Percentiles rank a stretch among this genome's conserved stretches.
Conservation (phyloP, 2,329 filamentous ascomycete genomes). For the Ceratocystis lukuohia region DNA sequence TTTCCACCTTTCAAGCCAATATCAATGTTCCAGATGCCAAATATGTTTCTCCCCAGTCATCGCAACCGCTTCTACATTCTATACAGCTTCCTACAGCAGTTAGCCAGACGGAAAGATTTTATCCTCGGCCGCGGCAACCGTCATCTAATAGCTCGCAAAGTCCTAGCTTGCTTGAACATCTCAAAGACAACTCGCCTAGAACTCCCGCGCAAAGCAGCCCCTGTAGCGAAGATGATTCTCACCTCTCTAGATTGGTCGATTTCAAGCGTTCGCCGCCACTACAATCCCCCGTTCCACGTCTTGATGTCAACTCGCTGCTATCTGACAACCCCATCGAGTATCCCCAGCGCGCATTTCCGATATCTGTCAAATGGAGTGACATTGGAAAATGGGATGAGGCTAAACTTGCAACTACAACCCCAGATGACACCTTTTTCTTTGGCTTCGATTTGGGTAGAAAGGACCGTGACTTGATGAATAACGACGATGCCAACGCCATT, state of each 20-base stretch:
- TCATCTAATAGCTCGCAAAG: conserved; percentile 13
- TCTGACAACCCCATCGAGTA: conserved; percentile 32
- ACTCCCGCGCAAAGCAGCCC: conserved; percentile 31
- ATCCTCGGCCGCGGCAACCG: conserved; percentile 1
- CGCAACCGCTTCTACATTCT: neutral
- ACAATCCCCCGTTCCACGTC: conserved; percentile 26
- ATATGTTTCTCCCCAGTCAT: neutral
- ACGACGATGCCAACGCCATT: conserved; percentile 58
- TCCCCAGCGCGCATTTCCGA: conserved; percentile 10
- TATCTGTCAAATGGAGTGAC: conserved; percentile 10
- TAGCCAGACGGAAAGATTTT: neutral
- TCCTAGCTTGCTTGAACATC: neutral
- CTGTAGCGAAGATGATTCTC: conserved; percentile 29
- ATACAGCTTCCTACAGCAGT: neutral
- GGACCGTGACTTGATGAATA: conserved; percentile 56
- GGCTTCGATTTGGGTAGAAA: conserved; percentile 58
- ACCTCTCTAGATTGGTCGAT: conserved; percentile 19
- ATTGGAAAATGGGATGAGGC: conserved; percentile 11
- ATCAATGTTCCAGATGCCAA: neutral
- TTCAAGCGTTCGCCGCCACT: conserved; percentile 18
- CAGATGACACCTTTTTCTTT: conserved; percentile 39
- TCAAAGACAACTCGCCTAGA: conserved; percentile 26
- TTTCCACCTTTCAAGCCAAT: conserved; percentile 15
- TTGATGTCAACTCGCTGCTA: conserved; percentile 54
- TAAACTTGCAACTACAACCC: neutral